Evolutionary conservation across 306 rosid species (phyloP).

Genomic region (Trifolium dubium): DNA sequence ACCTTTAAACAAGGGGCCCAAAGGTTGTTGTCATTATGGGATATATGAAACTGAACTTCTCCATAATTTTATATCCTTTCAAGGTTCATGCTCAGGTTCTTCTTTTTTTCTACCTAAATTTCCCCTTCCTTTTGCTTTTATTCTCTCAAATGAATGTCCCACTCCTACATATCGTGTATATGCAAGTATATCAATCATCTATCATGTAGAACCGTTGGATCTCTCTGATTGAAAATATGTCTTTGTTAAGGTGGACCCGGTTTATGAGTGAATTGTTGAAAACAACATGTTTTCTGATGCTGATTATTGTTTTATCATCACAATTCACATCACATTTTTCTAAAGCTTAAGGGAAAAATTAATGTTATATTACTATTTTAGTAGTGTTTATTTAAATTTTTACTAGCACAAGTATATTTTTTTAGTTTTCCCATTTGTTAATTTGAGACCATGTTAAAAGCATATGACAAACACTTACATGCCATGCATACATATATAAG

Average conservation of each 20-base stretch:
- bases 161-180: too few relatives aligned
- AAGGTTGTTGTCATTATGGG: background rate
- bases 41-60: constrained; percentile 58
- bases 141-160: background rate
- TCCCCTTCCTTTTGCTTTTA: background rate
- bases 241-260: constrained; percentile 61
- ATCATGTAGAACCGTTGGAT: background rate
- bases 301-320: constrained; percentile 1
- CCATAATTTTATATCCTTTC: constrained; percentile 64
- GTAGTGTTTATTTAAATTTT: too few relatives aligned
- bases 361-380: background rate
- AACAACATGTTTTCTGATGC: constrained; percentile 40
- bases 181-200: too few relatives aligned
- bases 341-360: background rate
- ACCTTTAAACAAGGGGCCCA: constrained; percentile 15
- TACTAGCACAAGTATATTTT: too few relatives aligned
- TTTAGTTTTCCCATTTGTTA: too few relatives aligned
- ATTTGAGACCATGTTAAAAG: too few relatives aligned
- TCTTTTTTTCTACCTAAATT: background rate
- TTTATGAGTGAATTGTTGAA: constrained; percentile 57
- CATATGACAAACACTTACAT: too few relatives aligned
- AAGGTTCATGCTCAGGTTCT: background rate
- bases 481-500: too few relatives aligned
- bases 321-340: background rate
- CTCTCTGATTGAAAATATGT: constrained; percentile 58